Conservation (phyloP, 2,329 filamentous ascomycete species). For the Botrytis deweyae region DNA sequence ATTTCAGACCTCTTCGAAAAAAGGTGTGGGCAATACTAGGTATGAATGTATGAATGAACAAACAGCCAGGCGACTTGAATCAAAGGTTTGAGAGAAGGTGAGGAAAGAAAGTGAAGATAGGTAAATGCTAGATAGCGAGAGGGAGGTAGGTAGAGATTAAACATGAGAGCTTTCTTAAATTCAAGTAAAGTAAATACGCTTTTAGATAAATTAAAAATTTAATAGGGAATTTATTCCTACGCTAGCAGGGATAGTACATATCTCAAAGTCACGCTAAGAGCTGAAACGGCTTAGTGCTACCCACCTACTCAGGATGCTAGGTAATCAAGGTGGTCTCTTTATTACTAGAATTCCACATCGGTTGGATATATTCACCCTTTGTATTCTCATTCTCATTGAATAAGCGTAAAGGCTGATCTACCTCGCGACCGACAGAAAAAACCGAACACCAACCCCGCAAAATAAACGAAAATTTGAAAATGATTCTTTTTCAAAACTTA, state of each 20-base stretch:
- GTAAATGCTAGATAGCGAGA: not conserved
- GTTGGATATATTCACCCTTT: not conserved
- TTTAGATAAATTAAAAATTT: not conserved
- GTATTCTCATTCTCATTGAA: not conserved
- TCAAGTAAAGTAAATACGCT: not conserved
- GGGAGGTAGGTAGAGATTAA: not conserved
- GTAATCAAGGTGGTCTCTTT: not conserved
- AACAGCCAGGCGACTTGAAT: not conserved
- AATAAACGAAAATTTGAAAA: no score
- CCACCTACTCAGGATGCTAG: not conserved
- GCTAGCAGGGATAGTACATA: not conserved
- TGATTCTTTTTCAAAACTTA: no score
- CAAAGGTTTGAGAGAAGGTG: not conserved
- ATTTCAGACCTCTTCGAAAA: not conserved
- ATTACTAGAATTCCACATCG: not conserved
- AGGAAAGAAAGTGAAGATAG: not conserved
- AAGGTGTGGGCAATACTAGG: not conserved
- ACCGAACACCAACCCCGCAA: no score
- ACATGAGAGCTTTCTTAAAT: not conserved
- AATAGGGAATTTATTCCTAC: not conserved
- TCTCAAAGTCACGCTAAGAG: not conserved
- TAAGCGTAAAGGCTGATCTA: not conserved
- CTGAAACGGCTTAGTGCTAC: not conserved
- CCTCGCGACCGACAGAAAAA: no score
- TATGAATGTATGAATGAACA: not conserved